Evolutionary conservation across 2,329 filamentous ascomycete genomes (phyloP), one percentile per base, ranked within the genome.

Genomic region (Diaporthe citrichinensis): DNA sequence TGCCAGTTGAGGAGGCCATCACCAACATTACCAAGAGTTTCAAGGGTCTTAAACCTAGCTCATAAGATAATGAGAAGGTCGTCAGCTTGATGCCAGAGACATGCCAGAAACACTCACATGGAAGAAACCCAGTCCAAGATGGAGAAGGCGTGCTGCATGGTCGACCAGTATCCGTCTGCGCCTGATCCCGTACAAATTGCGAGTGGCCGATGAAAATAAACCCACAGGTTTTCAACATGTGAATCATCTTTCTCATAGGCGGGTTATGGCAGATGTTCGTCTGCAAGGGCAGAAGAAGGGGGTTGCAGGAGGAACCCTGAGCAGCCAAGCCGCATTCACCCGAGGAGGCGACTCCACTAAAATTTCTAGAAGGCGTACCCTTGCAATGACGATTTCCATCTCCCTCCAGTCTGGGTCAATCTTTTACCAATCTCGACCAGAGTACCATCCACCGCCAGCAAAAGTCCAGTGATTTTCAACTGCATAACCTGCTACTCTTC

Each of bases 1-100:
- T 94, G 77, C 92, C 92, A 0, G 92, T 94, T 15, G 92, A 94
- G 80, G 84, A 88, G 75, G 92, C 92, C 0, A 93, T 94, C 74
- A 90, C 84, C 12, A 79, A 84, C 10, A 85, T 85, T 61, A 86
- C 84, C 39, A 84, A 79, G 79, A 75, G 31, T 4, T 85, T 85
- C 59, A 85, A 85, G 78, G 79, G 36, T 46, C 39, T 77, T 8
- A 72, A 69, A 34, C 51, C 72, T 2, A 76, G 55, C 34, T 53
- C 69, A 14, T 76, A 57, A 69, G 41, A n/a, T 8, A 9, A 20
- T 20, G 17, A 15, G 20, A n/a, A 34, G 7, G 8, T 6, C 10
- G 8, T 10, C n/a, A 2, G 4, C 12, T 17, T n/a, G 44, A 72
- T 14, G 49, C 6, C 8, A 25, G n/a, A n/a, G n/a, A n/a, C n/a